Evolutionary conservation across 78 protist species (phyloP), one percentile per base, ranked within the genome.

Genomic region (Dictyostelium intermedium): DNA sequence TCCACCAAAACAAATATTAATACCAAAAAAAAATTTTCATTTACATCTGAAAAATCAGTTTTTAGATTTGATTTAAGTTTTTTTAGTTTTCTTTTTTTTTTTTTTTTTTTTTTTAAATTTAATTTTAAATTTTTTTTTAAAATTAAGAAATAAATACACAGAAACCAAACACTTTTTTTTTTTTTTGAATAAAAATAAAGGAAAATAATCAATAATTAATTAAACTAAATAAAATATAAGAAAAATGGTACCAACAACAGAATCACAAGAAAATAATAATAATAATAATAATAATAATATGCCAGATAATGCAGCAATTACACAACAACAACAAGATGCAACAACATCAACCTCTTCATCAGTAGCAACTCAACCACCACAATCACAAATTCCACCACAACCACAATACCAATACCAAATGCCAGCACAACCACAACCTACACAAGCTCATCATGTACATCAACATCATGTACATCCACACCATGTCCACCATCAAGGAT

Each of bases 271-370:
- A 50, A 50, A 50, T 14, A n/a, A n/a, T n/a, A n/a, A n/a, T n/a
- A n/a, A n/a, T n/a, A n/a, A n/a, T n/a, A n/a, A n/a, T n/a, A n/a
- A n/a, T n/a, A n/a, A n/a, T n/a, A 11, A 34, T 50, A 50, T 77
- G 39, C 85, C 92, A 50, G 92, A 86, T 37, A 85, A 76, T 76
- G 92, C 92, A 45, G 84, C 92, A 35, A 27, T 86, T 35, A 18
- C 34, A 70, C 82, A 84, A 35, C 47, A 61, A 34, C 34, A 23
- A 66, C 18, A 45, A 72, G 23, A 50, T 41, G 23, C 66, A 6
- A 23, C 82, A 5, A 9, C 70, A 20, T 32, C 91, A 23, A 34
- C 1, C 5, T 23, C 80, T 43, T n/a, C 82, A 35, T 32, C 91
- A 23, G 53, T 74, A 20, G 35, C 91, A 37, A 25, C 80, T 70